Evolutionary conservation across 2,329 filamentous ascomycete species (phyloP).

Genomic region (Epichloe uncinata): DNA sequence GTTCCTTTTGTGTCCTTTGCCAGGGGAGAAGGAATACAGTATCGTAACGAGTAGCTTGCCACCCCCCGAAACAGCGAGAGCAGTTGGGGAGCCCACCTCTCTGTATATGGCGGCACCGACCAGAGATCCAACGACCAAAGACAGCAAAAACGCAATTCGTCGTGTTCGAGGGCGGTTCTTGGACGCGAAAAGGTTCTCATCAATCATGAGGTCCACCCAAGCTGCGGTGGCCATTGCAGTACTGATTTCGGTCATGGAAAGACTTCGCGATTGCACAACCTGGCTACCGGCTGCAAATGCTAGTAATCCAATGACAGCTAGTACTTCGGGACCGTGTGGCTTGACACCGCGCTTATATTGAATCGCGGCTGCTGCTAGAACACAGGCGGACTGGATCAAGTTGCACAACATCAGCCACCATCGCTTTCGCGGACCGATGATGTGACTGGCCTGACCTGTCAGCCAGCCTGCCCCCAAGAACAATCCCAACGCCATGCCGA

Average conservation of each 20-base stretch:
- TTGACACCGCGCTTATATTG: slow-evolving; percentile 28
- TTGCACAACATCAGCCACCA: slow-evolving; percentile 43
- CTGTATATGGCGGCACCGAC: slow-evolving; percentile 35
- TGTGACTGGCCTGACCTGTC: slow-evolving; percentile 43
- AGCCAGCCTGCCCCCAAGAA: slow-evolving; percentile 42
- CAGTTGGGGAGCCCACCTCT: slow-evolving; percentile 11
- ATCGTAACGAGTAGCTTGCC: slow-evolving; percentile 14
- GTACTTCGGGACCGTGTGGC: slow-evolving; percentile 22
- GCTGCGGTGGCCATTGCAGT: slow-evolving; percentile 53
- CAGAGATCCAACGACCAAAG: slow-evolving; percentile 35
- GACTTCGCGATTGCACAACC: slow-evolving; percentile 40
- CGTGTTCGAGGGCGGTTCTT: slow-evolving; percentile 37
- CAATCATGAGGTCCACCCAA: slow-evolving; percentile 46
- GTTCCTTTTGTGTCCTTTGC: slow-evolving; percentile 6
- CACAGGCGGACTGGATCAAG: slow-evolving; percentile 37
- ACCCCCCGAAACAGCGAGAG: slow-evolving; percentile 13
- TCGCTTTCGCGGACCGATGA: slow-evolving; percentile 35
- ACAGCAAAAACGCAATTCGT: slow-evolving; percentile 33
- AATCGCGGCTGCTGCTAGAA: slow-evolving; percentile 38
- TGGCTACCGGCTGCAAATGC: slow-evolving; percentile 44
- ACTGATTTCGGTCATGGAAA: slow-evolving; percentile 46
- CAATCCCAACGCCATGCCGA: slow-evolving; percentile 39
- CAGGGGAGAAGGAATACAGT: slow-evolving; percentile 10
- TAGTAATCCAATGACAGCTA: slow-evolving; percentile 35
- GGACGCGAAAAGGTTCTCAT: slow-evolving; percentile 31